phyloP scores from a whole-genome alignment of 2,329 filamentous ascomycete species.

The Emergomyces orientalis region DNA sequence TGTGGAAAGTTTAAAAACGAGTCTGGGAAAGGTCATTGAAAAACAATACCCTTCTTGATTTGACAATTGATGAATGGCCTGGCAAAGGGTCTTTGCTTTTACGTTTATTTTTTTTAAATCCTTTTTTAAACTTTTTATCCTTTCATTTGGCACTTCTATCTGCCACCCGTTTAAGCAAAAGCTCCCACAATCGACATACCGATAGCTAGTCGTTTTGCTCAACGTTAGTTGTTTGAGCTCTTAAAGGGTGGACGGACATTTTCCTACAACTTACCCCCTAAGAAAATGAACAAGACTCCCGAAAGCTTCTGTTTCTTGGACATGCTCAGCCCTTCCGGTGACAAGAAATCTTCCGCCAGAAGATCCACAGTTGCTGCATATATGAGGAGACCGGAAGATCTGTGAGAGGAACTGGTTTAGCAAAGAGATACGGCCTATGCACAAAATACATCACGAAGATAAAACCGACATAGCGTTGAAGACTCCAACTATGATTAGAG shows the following conservation, averaged over 20 bases:
- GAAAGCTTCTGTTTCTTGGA: slow-evolving; percentile 45
- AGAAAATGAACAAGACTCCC: slow-evolving; percentile 45
- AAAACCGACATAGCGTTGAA: slow-evolving; percentile 55
- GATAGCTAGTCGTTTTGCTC: slow-evolving; percentile 26
- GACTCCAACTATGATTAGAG: slow-evolving; percentile 54
- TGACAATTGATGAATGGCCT: not conserved
- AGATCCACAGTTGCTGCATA: slow-evolving; percentile 57
- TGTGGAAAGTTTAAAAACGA: not conserved
- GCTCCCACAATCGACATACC: slow-evolving; percentile 43
- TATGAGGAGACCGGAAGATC: slow-evolving; percentile 51
- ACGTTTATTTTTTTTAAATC: not conserved
- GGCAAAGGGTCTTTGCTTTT: not conserved
- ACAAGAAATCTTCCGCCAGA: slow-evolving; percentile 56
- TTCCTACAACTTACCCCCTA: slow-evolving; percentile 38
- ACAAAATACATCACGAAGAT: not conserved
- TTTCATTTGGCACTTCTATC: not conserved
- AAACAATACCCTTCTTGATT: not conserved
- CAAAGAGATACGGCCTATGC: not conserved
- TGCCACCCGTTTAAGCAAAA: slow-evolving; percentile 32
- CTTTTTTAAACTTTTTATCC: not conserved
- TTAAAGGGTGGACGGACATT: not conserved
- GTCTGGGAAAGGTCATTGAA: not conserved
- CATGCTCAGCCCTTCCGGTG: slow-evolving; percentile 46
- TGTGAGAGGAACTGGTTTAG: slow-evolving; percentile 19
- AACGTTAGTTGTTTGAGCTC: not conserved